Evolutionary conservation across 1,139 yeast genomes (phyloP).

Genomic region (Lizanozyma gosingica): DNA sequence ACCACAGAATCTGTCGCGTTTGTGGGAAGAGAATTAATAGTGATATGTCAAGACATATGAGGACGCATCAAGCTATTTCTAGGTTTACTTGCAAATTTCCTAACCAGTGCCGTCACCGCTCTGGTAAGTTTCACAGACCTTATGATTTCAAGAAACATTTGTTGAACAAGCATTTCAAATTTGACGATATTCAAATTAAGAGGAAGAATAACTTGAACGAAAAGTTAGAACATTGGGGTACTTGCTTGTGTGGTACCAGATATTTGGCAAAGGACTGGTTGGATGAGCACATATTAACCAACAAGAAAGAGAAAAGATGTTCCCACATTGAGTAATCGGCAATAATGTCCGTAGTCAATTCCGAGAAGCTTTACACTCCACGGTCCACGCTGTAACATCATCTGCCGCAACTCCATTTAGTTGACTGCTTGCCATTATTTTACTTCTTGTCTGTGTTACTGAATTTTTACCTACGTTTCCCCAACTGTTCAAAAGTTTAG

Average conservation of each 20-base stretch:
- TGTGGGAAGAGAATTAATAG: constrained; percentile 52
- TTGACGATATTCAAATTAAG: constrained; percentile 41
- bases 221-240: constrained; percentile 44
- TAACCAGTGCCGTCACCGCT: constrained; percentile 48
- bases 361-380: too few relatives aligned
- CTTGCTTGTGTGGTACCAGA: constrained; percentile 49
- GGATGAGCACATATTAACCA: constrained; percentile 41
- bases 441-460: background rate
- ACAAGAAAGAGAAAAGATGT: constrained; percentile 20
- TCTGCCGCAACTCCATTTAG: too few relatives aligned
- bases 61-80: constrained; percentile 53
- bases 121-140: constrained; percentile 59
- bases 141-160: constrained; percentile 64
- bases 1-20: constrained; percentile 34
- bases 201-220: constrained; percentile 44
- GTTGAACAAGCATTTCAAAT: constrained; percentile 51
- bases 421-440: too few relatives aligned
- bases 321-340: constrained; percentile 15
- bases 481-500: background rate
- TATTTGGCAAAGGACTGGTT: constrained; percentile 50
- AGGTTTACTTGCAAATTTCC: constrained; percentile 57
- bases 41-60: constrained; percentile 56
- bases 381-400: too few relatives aligned
- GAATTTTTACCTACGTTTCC: background rate
- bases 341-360: too few relatives aligned